These are phyloP conservation scores for Metroxylon sagu DNA, from an alignment of 176 grass and related monocot species.

Conservation along the genomic window DNA sequence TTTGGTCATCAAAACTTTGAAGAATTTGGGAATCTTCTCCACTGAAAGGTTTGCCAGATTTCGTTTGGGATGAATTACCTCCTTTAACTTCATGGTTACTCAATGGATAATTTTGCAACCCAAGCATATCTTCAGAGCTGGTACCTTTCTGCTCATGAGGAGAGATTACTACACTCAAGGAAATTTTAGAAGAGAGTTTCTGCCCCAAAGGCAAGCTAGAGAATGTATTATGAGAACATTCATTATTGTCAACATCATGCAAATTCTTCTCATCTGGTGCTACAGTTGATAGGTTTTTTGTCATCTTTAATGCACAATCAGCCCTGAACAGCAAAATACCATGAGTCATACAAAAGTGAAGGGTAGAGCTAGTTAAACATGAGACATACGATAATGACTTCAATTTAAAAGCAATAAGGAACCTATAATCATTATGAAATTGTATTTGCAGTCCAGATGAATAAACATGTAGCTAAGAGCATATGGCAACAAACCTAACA, in stretches of 20 bases:
- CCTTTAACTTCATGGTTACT: conserved; percentile 49
- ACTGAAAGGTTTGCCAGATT: conserved; percentile 31
- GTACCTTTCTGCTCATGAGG: conserved; percentile 81
- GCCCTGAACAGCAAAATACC: conserved; percentile 31
- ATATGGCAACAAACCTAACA: conserved; percentile 57
- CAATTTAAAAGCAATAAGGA: too few species aligned
- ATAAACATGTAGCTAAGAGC: conserved; percentile 6
- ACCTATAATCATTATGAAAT: too few species aligned
- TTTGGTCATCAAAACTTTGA: conserved; percentile 41
- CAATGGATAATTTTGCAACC: conserved; percentile 33
- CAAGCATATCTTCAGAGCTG: conserved; percentile 56
- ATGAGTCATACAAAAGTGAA: too few species aligned
- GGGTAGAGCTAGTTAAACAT: too few species aligned
- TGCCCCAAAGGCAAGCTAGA: conserved; percentile 65
- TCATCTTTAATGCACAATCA: conserved; percentile 87
- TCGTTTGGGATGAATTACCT: conserved; percentile 27
- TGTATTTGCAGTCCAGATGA: background rate
- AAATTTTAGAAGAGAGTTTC: conserved; percentile 63
- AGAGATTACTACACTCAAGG: conserved; percentile 58
- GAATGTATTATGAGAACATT: conserved; percentile 67
- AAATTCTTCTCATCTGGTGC: conserved; percentile 58
- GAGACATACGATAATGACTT: too few species aligned
- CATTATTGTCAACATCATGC: conserved; percentile 52
- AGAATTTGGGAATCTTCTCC: conserved; percentile 43
- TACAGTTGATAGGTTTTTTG: conserved; percentile 64